Conservation (phyloP, 1,284 basidiomycete genomes). For the Garcileccinum viscosum region DNA sequence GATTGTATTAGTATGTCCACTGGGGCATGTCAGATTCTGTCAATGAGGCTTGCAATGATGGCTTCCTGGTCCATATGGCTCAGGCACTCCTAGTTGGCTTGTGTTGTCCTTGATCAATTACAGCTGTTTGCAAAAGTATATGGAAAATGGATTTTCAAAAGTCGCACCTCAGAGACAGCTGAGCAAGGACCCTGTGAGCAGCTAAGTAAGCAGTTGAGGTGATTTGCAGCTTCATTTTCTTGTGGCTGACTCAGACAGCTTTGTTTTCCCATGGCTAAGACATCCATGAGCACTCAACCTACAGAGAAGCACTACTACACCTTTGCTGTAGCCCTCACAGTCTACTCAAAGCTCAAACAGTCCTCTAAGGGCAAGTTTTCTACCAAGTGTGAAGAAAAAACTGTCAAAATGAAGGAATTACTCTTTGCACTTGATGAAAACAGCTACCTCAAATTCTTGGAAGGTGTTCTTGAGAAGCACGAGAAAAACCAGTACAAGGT, state of each 20-base stretch:
- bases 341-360: constrained; percentile 7
- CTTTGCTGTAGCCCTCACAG: constrained; percentile 5
- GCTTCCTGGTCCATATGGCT: neutral
- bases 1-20: neutral
- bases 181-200: too few species aligned
- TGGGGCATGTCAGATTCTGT: neutral
- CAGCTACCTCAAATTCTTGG: constrained; percentile 12
- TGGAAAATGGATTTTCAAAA: too few species aligned
- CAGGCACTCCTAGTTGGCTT: neutral
- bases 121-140: too few species aligned
- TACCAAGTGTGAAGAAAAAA: constrained; percentile 4
- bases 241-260: too few species aligned
- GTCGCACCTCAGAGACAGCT: too few species aligned
- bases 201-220: too few species aligned
- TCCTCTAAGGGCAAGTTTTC: neutral
- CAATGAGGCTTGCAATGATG: neutral
- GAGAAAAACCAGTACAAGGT: constrained; percentile 7
- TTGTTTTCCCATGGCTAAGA: too few species aligned
- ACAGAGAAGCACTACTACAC: neutral
- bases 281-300: too few species aligned
- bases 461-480: constrained; percentile 15
- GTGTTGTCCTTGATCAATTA: neutral
- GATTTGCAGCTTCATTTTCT: too few species aligned
- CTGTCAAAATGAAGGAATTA: constrained; percentile 6
- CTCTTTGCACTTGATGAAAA: neutral